Base-by-base conservation (phyloP, 192 early-diverging fungal genomes). In the Coemansia sp. region DNA sequence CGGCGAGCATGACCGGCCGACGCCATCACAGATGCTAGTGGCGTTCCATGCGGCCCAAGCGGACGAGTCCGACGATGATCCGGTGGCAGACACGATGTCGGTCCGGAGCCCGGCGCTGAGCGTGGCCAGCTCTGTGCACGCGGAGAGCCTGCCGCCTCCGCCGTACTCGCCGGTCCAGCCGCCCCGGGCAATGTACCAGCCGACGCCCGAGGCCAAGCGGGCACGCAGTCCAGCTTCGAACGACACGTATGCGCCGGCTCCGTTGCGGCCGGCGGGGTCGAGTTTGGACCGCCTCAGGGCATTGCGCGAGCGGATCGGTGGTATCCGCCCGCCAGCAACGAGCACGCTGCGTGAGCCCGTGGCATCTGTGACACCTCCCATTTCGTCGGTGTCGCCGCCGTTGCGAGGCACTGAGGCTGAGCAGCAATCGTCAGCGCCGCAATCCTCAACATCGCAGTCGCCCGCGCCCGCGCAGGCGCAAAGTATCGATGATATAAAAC, bases 251-350 rank as follows among this genome's bases (percentile, higher is more conserved):
- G 16, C 41, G 41, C 16, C 41, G 9, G 16, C 13, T 16, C 13
- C 41, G 41, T 16, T 16, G 16, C 41, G 41, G 41, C 41, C 41
- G 16, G 41, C 41, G 41, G 41, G 41, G 6, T 18, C 53, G 6
- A 54, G 53, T 26, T 54, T 54, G 23, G 50, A 72, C 12, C 52
- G 71, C 12, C 57, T 78, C 6, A 48, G 26, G 10, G 57, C 55
- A 0, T 24, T 78, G 60, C 70, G 75, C 10, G 70, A 73, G 41
- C 70, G 70, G n/a, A 78, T 78, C 19, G 18, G 16, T 3, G 27
- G 24, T 54, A 10, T n/a, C 1, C 64, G 9, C 38, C 52, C 12
- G 38, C 8, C 43, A 37, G 23, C 55, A 29, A 2, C 19, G 18
- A 20, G 53, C 13, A 51, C 26, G 4, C 20, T 41, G n/a, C 57